phyloP scores from a whole-genome alignment of 106 monocot species.

The Dendrobium nobile region DNA sequence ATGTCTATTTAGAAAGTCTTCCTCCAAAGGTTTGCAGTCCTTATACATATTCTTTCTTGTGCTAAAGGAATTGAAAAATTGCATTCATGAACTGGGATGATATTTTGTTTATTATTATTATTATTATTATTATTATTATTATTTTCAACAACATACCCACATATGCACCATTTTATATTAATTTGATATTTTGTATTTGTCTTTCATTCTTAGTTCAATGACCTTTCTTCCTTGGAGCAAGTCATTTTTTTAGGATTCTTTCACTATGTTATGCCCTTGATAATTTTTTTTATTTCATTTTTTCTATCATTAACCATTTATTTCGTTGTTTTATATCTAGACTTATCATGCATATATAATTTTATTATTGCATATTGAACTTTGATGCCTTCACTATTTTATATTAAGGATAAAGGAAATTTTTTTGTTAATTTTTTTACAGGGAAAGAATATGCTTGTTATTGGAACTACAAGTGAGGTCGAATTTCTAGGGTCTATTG shows the following conservation, averaged over 20 bases:
- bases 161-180: background rate
- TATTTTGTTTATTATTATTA: background rate
- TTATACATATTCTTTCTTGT: too few relatives aligned
- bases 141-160: background rate
- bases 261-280: too few relatives aligned
- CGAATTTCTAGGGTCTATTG: constrained; percentile 84
- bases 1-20: too few relatives aligned
- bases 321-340: constrained; percentile 24
- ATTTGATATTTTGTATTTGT: background rate
- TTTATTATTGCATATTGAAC: background rate
- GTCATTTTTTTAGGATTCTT: background rate
- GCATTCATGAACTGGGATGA: background rate
- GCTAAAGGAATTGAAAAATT: background rate
- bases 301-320: background rate
- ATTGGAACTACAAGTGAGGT: constrained; percentile 90
- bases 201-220: background rate
- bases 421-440: constrained; percentile 8
- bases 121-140: too few relatives aligned
- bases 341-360: background rate
- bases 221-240: background rate
- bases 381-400: too few relatives aligned
- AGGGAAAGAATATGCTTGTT: constrained; percentile 93
- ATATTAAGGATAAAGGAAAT: background rate
- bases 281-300: background rate
- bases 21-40: too few relatives aligned